Conservation (phyloP, 441 rosid genomes). For the Adansonia madagascariensis region DNA sequence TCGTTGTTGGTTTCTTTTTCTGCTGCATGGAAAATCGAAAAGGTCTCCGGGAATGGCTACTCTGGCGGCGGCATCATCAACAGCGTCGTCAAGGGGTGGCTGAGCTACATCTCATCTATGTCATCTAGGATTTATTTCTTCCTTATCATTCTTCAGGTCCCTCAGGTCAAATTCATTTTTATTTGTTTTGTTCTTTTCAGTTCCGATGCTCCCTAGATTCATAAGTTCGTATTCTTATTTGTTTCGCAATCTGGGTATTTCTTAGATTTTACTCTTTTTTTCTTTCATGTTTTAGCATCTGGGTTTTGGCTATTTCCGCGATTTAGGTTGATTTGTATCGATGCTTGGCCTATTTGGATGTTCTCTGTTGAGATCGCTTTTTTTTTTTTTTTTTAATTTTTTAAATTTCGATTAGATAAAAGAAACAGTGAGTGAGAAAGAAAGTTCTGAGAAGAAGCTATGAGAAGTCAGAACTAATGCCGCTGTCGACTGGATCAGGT, state of each 20-base stretch:
- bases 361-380: too few relatives aligned
- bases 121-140: slow-evolving; percentile 79
- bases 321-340: background rate
- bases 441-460: background rate
- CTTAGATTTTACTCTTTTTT: background rate
- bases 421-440: slow-evolving; percentile 8
- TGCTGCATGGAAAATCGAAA: background rate
- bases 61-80: slow-evolving; percentile 26
- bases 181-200: background rate
- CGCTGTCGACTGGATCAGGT: background rate
- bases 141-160: slow-evolving; percentile 83
- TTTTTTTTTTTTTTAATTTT: too few relatives aligned
- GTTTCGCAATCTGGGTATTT: background rate
- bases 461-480: background rate
- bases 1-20: background rate
- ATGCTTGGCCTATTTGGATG: background rate
- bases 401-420: too few relatives aligned
- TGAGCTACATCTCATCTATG: slow-evolving; percentile 48
- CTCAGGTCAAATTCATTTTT: slow-evolving; percentile 59
- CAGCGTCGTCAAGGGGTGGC: slow-evolving; percentile 58
- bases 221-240: background rate
- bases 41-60: slow-evolving; percentile 42
- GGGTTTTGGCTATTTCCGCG: background rate
- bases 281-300: background rate
- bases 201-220: background rate